phyloP scores from a whole-genome alignment of 2,329 filamentous ascomycete species.

The Trichophyton mentagrophytes region DNA sequence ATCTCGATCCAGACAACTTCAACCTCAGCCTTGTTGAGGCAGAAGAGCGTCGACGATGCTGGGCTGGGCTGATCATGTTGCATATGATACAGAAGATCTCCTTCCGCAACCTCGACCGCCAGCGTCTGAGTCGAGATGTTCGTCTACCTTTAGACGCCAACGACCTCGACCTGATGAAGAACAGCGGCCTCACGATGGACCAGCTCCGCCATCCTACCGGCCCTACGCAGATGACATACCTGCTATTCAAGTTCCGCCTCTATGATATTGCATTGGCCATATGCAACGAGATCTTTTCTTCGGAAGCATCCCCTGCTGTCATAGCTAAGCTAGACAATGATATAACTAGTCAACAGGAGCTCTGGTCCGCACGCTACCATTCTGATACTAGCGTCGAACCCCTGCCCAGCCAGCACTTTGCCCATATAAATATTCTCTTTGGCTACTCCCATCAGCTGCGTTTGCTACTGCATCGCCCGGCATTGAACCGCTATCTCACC shows the following conservation, averaged over 20 bases:
- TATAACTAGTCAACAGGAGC: conserved; percentile 21
- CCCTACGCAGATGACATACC: conserved; percentile 32
- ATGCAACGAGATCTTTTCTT: conserved; percentile 24
- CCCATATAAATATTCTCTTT: conserved; percentile 31
- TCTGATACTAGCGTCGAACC: conserved; percentile 16
- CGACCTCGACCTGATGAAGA: conserved; percentile 24
- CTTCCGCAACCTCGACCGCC: conserved; percentile 25
- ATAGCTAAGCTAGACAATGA: conserved; percentile 21
- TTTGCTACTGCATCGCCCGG: conserved; percentile 27
- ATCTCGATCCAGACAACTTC: conserved; percentile 30
- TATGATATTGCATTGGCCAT: conserved; percentile 27
- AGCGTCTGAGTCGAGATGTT: conserved; percentile 19
- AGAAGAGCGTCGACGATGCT: conserved; percentile 29
- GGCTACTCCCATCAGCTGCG: conserved; percentile 29
- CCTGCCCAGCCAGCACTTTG: conserved; percentile 24
- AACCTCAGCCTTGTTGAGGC: conserved; percentile 24
- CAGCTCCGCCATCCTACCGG: conserved; percentile 9
- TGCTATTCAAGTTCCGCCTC: conserved; percentile 27
- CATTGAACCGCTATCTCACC: conserved; percentile 22
- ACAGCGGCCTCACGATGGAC: conserved; percentile 14
- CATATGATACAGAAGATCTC: conserved; percentile 29
- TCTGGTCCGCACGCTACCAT: conserved; percentile 22
- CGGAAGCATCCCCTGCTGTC: conserved; percentile 15
- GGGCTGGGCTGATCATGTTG: conserved; percentile 30
- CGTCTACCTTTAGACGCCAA: conserved; percentile 26